These are phyloP conservation scores for Verticillium nonalfalfae DNA, from an alignment of 2,329 filamentous ascomycete genomes.

Conservation along the genomic window DNA sequence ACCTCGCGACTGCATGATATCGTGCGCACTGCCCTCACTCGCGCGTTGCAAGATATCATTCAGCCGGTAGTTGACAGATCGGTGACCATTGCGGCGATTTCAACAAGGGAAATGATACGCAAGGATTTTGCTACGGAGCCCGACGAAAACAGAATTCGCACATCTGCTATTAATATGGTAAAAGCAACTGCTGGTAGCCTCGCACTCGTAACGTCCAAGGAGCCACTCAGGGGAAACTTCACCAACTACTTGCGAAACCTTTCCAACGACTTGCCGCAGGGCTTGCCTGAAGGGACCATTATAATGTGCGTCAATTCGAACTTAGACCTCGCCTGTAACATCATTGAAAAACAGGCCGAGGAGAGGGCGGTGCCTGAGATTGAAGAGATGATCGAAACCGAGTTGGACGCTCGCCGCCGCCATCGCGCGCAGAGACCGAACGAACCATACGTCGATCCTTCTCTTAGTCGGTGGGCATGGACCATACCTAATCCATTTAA, in stretches of 20 bases:
- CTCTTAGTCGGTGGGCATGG: conserved; percentile 83
- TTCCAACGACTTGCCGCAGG: conserved; percentile 65
- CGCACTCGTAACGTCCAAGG: conserved; percentile 96
- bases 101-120: conserved; percentile 87
- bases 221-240: conserved; percentile 92
- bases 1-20: conserved; percentile 65
- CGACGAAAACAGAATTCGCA: conserved; percentile 80
- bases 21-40: conserved; percentile 77
- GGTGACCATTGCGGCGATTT: conserved; percentile 95
- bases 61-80: conserved; percentile 95
- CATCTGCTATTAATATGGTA: conserved; percentile 87
- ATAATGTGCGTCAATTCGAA: conserved; percentile 99
- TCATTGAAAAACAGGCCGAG: conserved; percentile 94
- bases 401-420: conserved; percentile 69
- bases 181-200: conserved; percentile 91
- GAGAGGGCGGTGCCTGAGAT: conserved; percentile 91
- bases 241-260: conserved; percentile 85
- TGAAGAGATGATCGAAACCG: conserved; percentile 81
- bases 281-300: conserved; percentile 88
- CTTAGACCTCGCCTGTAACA: conserved; percentile 83
- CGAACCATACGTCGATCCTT: conserved; percentile 77
- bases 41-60: conserved; percentile 92
- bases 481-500: conserved; percentile 93
- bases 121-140: conserved; percentile 95
- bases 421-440: conserved; percentile 71